Evolutionary conservation across 441 rosid species (phyloP), one percentile per base, ranked within the genome.

Genomic region (Syzygium malaccense): DNA sequence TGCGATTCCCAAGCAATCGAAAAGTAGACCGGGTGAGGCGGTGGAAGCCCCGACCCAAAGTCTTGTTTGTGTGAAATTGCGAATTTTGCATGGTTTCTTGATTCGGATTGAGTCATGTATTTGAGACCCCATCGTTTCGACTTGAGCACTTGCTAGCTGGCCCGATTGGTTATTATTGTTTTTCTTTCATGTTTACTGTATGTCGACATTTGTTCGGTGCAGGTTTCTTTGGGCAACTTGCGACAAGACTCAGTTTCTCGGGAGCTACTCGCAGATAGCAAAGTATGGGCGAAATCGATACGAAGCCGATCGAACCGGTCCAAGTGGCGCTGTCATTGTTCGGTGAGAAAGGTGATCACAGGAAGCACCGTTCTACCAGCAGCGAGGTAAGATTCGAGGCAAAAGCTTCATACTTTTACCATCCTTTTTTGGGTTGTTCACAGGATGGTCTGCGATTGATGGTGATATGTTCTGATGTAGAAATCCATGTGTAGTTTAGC

Each of bases 251-350:
- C 0, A 2, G 28, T 33, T 68, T 68, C 48, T 9, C 26, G 2
- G 48, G 79, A 37, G 49, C 51, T 55, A 30, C n/a, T 55, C 7
- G 6, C 45, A 30, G 51, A 14, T 30, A 54, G 66, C 66, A 45
- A 4, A 85, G 79, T 0, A 93, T 91, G 95, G 95, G 92, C 58
- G 97, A 95, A 93, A 92, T 92, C 49, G 95, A 93, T 87, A 92
- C 94, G 75, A 95, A 91, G 62, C 91, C 94, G 11, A 92, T 94
- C 32, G 94, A 95, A 60, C 88, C 94, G 4, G 96, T 94, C 68
- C 96, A 95, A 91, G 93, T 92, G 5, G 95, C 94, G 8, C 66
- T 94, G 6, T 89, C 94, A 55, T 84, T 93, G 78, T 94, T 94
- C 2, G 96, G 91, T 0, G 90, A 93, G 66, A 91, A 89, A 57